phyloP scores from a whole-genome alignment of 108 stramenopile genomes.

The Nitzschia palea region DNA sequence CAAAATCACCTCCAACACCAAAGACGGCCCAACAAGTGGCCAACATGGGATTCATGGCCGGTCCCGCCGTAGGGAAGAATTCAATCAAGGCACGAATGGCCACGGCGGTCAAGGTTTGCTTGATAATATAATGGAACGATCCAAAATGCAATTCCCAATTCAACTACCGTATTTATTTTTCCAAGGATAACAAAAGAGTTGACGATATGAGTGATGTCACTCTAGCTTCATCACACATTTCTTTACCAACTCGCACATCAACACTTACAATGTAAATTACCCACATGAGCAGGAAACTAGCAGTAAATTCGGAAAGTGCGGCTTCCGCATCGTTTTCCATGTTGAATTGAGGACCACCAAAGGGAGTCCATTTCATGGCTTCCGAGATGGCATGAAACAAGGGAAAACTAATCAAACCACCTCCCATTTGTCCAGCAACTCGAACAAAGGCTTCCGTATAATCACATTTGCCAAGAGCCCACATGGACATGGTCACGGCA shows the following conservation, averaged over 20 bases:
- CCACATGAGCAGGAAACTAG: conserved; percentile 71
- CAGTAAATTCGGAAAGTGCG: conserved; percentile 67
- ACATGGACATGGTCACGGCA: conserved; percentile 77
- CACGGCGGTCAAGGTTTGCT: conserved; percentile 81
- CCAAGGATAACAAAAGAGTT: too few species aligned
- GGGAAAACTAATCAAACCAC: conserved; percentile 84
- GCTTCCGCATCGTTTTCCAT: conserved; percentile 60
- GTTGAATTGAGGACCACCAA: conserved; percentile 87
- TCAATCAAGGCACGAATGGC: conserved; percentile 86
- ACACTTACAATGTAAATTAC: conserved; percentile 63
- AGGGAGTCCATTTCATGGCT: conserved; percentile 46
- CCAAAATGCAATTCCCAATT: conserved; percentile 90
- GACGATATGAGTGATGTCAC: too few species aligned
- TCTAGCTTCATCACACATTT: too few species aligned
- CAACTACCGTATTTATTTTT: conserved; percentile 30
- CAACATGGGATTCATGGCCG: conserved; percentile 91
- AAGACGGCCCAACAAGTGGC: conserved; percentile 80
- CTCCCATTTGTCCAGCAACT: conserved; percentile 75
- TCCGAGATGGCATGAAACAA: conserved; percentile 66
- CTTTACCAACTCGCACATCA: too few species aligned
- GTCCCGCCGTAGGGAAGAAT: conserved; percentile 80
- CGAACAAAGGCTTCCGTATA: conserved; percentile 83
- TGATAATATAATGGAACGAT: conserved; percentile 83
- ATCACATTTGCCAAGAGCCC: conserved; percentile 64
- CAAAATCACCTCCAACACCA: conserved; percentile 51